These are phyloP conservation scores for Penicillium decumbens DNA, from an alignment of 2,329 filamentous ascomycete species.

Conservation along the genomic window DNA sequence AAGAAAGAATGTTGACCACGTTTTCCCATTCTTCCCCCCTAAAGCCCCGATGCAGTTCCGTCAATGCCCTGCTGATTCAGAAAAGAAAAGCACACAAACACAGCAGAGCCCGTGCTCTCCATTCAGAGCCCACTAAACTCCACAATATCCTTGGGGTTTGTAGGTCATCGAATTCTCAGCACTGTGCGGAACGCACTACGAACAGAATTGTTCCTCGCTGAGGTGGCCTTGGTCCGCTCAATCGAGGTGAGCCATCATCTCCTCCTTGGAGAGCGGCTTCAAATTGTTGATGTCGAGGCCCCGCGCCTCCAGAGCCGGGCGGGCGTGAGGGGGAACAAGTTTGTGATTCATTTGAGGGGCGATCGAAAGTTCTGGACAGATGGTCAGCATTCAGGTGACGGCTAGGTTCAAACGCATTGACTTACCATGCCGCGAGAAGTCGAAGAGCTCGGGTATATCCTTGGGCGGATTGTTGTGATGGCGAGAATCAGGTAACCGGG, in stretches of 20 bases:
- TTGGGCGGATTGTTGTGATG: constrained; percentile 74
- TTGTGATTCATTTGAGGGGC: constrained; percentile 79
- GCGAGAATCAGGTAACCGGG: constrained; percentile 87
- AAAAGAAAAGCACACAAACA: constrained; percentile 11
- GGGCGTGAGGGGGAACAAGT: constrained; percentile 79
- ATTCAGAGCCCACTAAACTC: constrained; percentile 26
- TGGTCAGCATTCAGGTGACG: constrained; percentile 5
- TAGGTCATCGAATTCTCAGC: constrained; percentile 24
- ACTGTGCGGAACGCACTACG: constrained; percentile 33
- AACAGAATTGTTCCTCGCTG: constrained; percentile 39
- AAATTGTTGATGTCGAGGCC: constrained; percentile 93
- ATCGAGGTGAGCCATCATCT: constrained; percentile 97
- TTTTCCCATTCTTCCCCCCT: constrained; percentile 2
- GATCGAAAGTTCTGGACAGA: constrained; percentile 80
- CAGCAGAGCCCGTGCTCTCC: constrained; percentile 28
- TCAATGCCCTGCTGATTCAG: constrained; percentile 5
- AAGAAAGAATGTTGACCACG: constrained; percentile 19
- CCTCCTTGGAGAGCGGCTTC: constrained; percentile 81
- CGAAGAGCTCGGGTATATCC: constrained; percentile 82
- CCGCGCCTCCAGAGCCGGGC: constrained; percentile 65
- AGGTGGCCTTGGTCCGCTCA: constrained; percentile 52
- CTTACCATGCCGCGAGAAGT: constrained; percentile 91
- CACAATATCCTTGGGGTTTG: constrained; percentile 16
- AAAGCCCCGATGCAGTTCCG: constrained; percentile 6
- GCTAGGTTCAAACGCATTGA: constrained; percentile 10